Evolutionary conservation across 768 basidiomycete species (phyloP), one percentile per base, ranked within the genome.

Genomic region (Kwoniella pini): DNA sequence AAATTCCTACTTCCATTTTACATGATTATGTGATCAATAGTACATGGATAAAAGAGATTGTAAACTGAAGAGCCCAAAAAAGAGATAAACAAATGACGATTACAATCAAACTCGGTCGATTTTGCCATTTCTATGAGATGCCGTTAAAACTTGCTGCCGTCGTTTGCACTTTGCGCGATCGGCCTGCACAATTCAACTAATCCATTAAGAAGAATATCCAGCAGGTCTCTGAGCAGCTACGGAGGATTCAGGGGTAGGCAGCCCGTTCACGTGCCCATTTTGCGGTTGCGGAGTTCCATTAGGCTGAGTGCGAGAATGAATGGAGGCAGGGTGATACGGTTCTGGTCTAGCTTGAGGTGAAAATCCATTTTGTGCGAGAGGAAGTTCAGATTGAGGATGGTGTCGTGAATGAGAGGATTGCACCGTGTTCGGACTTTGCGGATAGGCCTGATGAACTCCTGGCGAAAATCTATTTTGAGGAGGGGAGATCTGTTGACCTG

Each of bases 241-340:
- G 13, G 45, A 46, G 27, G 45, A 24, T 24, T 46, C 45, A 46
- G 45, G 45, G 15, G 45, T 46, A 12, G 45, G 45, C 27, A 46
- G 26, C 6, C 11, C 22, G 17, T 46, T 28, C 11, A 19, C 22
- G 21, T 22, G n/a, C 4, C 6, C 43, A 44, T n/a, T 27, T 3
- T 15, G 19, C 22, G 45, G 24, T 24, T 9, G 21, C 11, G 21
- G 19, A 27, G 11, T 11, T 10, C 19, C 12, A 4, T 22, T 27
- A 7, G 19, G 45, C 45, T 19, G 22, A 2, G 24, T 13, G 15
- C 27, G 45, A 24, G 19, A 6, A 24, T 26, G 27, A 24, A 24
- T 12, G 19, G 45, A 24, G 6, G 26, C 19, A 7, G 22, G 15
- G 21, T 9, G 19, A 27, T 13, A 13, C 15, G 11, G 45, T 22